Conservation (phyloP, 257 asterid genomes). For the Capsicum baccatum region DNA sequence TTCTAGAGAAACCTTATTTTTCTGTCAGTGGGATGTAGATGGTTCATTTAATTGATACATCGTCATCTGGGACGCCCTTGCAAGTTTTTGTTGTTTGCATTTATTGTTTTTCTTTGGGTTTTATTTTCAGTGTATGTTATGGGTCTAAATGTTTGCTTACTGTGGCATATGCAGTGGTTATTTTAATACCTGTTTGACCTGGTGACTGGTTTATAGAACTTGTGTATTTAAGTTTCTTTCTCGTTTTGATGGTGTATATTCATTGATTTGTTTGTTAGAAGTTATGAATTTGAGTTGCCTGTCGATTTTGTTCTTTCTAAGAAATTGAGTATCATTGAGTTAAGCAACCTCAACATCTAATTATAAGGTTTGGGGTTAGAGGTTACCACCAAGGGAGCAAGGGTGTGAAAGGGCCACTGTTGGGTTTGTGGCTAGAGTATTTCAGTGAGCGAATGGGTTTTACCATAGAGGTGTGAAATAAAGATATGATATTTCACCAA, state of each 20-base stretch:
- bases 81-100: no score
- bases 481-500: background rate
- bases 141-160: no score
- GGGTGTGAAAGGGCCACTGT: background rate
- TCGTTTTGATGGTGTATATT: background rate
- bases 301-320: no score
- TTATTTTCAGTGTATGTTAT: no score
- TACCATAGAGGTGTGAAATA: background rate
- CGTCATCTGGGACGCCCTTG: no score
- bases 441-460: background rate
- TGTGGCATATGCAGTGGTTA: no score
- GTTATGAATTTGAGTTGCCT: background rate
- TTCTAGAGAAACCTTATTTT: no score
- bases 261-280: background rate
- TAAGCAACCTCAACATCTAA: background rate
- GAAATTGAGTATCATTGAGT: no score
- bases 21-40: no score
- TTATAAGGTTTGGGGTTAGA: background rate
- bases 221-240: background rate
- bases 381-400: background rate
- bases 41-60: no score
- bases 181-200: background rate
- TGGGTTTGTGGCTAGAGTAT: background rate
- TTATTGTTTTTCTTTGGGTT: no score
- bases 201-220: background rate